phyloP scores from a whole-genome alignment of 345 rosid genomes.

The Noccaea caerulescens region DNA sequence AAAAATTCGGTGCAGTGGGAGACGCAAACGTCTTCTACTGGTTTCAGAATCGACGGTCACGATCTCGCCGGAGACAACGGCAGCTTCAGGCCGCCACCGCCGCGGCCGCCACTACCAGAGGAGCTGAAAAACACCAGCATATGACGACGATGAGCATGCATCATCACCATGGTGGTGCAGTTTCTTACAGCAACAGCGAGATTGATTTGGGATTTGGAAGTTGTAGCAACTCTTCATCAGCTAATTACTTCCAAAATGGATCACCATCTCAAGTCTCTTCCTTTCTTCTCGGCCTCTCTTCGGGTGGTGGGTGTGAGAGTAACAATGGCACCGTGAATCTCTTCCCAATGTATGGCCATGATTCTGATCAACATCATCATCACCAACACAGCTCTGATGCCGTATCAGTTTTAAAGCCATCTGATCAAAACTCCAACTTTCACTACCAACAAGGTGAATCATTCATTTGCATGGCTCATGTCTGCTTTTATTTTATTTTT shows the following conservation, averaged over 20 bases:
- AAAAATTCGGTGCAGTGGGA: slow-evolving; percentile 89
- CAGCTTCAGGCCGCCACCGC: slow-evolving; percentile 71
- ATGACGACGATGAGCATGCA: slow-evolving; percentile 42
- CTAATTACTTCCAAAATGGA: slow-evolving; percentile 27
- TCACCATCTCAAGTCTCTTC: slow-evolving; percentile 37
- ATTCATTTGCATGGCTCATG: slow-evolving; percentile 34
- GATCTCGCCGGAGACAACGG: slow-evolving; percentile 95
- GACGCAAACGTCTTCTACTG: slow-evolving; percentile 99
- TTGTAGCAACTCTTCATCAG: slow-evolving; percentile 28
- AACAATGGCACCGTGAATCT: slow-evolving; percentile 52
- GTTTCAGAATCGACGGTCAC: slow-evolving; percentile 95
- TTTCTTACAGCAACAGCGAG: slow-evolving; percentile 20
- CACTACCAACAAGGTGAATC: slow-evolving; percentile 68
- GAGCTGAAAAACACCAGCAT: slow-evolving; percentile 27
- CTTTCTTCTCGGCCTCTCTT: slow-evolving; percentile 24
- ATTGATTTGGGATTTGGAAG: slow-evolving; percentile 44
- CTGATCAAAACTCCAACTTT: slow-evolving; percentile 55
- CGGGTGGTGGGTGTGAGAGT: slow-evolving; percentile 45
- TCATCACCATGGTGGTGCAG: slow-evolving; percentile 4
- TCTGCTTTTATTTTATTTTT: background rate
- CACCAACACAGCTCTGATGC: slow-evolving; percentile 43
- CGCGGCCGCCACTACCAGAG: slow-evolving; percentile 15
- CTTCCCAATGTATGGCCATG: slow-evolving; percentile 54
- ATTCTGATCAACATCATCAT: slow-evolving; percentile 45
- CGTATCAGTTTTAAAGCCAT: slow-evolving; percentile 52